A percentile compares a stretch with the other conserved stretches of the same genome.
Evolutionary conservation across 306 rosid genomes (phyloP).

Genomic region (Rosa rugosa): DNA sequence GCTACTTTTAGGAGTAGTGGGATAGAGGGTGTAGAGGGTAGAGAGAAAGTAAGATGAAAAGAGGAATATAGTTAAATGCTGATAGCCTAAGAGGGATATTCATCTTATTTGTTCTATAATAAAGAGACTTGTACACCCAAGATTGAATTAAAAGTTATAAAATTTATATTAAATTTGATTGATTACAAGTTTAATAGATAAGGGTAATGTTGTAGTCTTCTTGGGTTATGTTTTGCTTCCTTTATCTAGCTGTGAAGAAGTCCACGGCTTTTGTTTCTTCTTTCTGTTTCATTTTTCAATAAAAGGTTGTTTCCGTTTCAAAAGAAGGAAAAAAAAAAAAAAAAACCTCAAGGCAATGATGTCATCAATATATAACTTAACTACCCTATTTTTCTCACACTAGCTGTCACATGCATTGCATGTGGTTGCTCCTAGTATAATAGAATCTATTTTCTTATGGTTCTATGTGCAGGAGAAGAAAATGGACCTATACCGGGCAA

Average conservation of each 20-base stretch:
- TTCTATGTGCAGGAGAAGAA: slow-evolving; percentile 66
- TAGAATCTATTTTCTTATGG: slow-evolving; percentile 4
- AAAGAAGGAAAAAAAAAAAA: background rate
- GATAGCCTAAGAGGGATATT: background rate
- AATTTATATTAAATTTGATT: background rate
- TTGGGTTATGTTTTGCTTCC: too few species aligned
- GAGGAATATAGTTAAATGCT: background rate
- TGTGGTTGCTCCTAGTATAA: background rate
- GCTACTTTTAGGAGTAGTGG: background rate
- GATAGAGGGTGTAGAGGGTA: background rate
- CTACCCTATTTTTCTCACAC: background rate
- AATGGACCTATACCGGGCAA: slow-evolving; percentile 83
- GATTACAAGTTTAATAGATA: background rate
- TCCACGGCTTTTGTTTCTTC: background rate
- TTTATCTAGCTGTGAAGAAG: background rate
- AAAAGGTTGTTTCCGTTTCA: background rate
- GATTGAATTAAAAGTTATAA: background rate
- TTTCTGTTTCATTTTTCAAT: background rate
- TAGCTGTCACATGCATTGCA: background rate
- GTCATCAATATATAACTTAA: background rate
- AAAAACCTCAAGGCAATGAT: background rate
- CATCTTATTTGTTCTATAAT: background rate
- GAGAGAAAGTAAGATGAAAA: background rate
- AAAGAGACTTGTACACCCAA: background rate
- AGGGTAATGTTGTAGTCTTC: background rate